Percentiles rank a stretch among this genome's conserved stretches.
phyloP scores from a whole-genome alignment of 208 protist species.

The Angomonas desouzai region DNA sequence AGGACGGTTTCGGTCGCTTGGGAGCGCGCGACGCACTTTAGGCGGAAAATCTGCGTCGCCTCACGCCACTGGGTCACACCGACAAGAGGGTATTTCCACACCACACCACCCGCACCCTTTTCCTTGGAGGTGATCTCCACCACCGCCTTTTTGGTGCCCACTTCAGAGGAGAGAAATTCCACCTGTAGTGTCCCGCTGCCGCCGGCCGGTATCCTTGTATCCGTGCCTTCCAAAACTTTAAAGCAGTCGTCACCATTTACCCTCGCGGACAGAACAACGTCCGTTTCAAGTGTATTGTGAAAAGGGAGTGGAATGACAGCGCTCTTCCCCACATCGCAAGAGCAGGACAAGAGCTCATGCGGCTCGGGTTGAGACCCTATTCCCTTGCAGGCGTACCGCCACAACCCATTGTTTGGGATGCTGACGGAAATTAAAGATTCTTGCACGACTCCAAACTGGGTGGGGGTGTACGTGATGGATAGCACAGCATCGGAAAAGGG shows the following conservation, averaged over 20 bases:
- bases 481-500: slow-evolving; percentile 49
- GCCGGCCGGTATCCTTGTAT: slow-evolving; percentile 33
- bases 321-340: slow-evolving; percentile 42
- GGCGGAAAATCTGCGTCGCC: slow-evolving; percentile 33
- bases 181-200: slow-evolving; percentile 40
- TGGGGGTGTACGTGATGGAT: slow-evolving; percentile 78
- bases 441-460: slow-evolving; percentile 52
- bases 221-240: slow-evolving; percentile 22
- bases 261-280: slow-evolving; percentile 29
- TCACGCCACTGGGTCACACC: slow-evolving; percentile 77
- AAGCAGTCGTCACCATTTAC: slow-evolving; percentile 33
- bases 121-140: slow-evolving; percentile 52
- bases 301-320: slow-evolving; percentile 48
- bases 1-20: slow-evolving; percentile 44
- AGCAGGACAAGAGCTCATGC: slow-evolving; percentile 38
- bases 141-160: slow-evolving; percentile 50
- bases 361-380: slow-evolving; percentile 50
- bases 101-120: slow-evolving; percentile 24
- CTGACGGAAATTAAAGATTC: slow-evolving; percentile 49
- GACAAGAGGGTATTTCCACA: slow-evolving; percentile 76
- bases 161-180: slow-evolving; percentile 54
- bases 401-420: slow-evolving; percentile 66
- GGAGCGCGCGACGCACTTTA: slow-evolving; percentile 54
- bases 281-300: slow-evolving; percentile 66
- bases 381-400: slow-evolving; percentile 76